Evolutionary conservation across 768 basidiomycete species (phyloP), one percentile per base, ranked within the genome.

Genomic region (Macrocybe gigantea): DNA sequence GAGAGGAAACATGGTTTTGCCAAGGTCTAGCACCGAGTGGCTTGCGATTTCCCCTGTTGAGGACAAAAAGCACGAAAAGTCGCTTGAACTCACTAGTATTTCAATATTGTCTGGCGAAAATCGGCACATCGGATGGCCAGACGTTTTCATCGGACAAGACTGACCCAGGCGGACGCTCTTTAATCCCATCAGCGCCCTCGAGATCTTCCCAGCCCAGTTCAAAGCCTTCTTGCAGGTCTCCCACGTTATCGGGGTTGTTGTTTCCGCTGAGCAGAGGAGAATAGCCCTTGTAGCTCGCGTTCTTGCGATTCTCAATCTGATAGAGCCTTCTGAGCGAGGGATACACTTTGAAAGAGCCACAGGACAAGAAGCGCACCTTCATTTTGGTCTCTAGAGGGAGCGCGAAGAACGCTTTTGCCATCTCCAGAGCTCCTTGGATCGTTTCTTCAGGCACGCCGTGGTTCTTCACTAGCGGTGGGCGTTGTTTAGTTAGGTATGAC

Each of bases 191-290:
- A 35, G 49, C 61, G 14, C 53, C 55, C 8, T 68, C 56, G 0
- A 76, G 59, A 22, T 70, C 64, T 59, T 91, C 86, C 75, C 79
- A 84, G 3, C 90, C 89, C 48, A 95, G 74, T 56, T 93, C 85
- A 61, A 93, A 95, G 2, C 86, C 92, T 62, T 97, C 93, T 59
- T 94, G 90, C 46, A 94, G 64, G 60, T 97, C 93, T 1, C 93
- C 93, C n/a, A 77, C 67, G 41, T 78, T 77, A n/a, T 78, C 72
- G 0, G 88, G 82, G 56, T 93, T 78, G 45, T 82, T 85, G 60
- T 91, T 91, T 43, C 78, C 80, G 47, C 82, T 83, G 5, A 85
- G 70, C 2, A 91, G 61, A 2, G 82, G 77, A 45, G 72, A 83
- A 62, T 88, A 88, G 13, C 86, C 86, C 58, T 84, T 88, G 71